Percentiles rank a stretch among this genome's conserved stretches.
Conservation (phyloP, 306 rosid species). For the Prunus kanzakura region DNA sequence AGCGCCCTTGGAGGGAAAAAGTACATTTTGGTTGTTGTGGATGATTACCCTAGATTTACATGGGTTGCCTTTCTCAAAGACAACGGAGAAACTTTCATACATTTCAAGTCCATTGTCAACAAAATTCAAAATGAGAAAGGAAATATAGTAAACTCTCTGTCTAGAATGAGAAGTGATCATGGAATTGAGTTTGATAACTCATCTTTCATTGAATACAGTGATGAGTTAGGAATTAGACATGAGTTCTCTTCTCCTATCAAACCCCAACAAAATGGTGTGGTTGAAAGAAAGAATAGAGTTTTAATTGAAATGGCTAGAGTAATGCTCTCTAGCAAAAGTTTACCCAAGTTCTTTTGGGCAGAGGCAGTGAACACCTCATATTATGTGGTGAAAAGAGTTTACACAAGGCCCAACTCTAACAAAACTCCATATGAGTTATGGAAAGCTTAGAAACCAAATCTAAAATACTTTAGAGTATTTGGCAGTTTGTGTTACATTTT, state of each 20-base stretch:
- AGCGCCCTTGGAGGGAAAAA: background rate
- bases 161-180: background rate
- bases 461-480: no score
- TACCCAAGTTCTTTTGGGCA: no score
- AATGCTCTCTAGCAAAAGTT: no score
- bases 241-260: background rate
- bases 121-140: background rate
- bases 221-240: background rate
- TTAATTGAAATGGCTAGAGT: no score
- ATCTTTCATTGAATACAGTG: background rate
- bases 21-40: background rate
- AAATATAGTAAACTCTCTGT: fast-evolving
- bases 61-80: background rate
- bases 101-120: background rate
- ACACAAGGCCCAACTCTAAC: no score
- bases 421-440: no score
- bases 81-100: background rate
- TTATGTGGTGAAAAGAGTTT: no score
- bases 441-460: no score
- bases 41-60: background rate
- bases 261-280: background rate
- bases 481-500: no score
- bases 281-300: background rate
- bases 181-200: background rate
- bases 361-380: no score